Evolutionary conservation across 768 basidiomycete genomes (phyloP).

Genomic region (Cubamyces lactineus): DNA sequence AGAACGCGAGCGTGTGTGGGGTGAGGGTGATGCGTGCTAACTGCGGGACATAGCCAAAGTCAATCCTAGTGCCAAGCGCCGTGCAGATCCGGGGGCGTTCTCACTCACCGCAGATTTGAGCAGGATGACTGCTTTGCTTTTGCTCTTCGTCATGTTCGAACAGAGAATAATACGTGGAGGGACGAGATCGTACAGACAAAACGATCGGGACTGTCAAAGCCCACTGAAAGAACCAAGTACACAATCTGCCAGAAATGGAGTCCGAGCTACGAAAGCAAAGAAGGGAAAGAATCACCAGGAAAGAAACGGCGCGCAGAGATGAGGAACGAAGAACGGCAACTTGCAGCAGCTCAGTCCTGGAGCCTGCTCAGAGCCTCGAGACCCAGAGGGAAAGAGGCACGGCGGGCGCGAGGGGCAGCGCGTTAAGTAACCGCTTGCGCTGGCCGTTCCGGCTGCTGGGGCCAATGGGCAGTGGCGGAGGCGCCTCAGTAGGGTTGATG

Average conservation of each 20-base stretch:
- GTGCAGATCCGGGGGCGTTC: not conserved
- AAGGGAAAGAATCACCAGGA: not conserved
- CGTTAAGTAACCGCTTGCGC: slow-evolving; percentile 6
- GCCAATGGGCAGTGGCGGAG: not conserved
- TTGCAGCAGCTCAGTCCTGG: slow-evolving; percentile 7
- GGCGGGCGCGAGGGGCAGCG: slow-evolving; percentile 3
- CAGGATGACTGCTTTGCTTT: slow-evolving; percentile 8
- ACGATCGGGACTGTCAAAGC: slow-evolving; percentile 24
- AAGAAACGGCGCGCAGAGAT: not conserved
- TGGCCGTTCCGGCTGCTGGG: not conserved
- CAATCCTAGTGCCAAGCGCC: no score
- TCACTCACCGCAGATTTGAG: slow-evolving; percentile 20
- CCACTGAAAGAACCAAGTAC: slow-evolving; percentile 3
- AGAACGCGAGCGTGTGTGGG: slow-evolving; percentile 44
- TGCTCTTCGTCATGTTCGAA: slow-evolving; percentile 2
- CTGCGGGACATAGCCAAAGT: slow-evolving; percentile 22
- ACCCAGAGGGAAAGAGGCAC: not conserved
- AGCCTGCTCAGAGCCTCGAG: slow-evolving; percentile 6
- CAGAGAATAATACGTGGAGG: not conserved
- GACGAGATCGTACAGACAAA: not conserved
- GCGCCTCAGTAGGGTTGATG: not conserved
- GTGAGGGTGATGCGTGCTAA: slow-evolving; percentile 37
- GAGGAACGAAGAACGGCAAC: not conserved
- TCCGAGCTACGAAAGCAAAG: not conserved
- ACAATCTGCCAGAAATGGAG: not conserved